Base-by-base conservation (phyloP, 1,284 basidiomycete species). In the Psilocybe mexicana region DNA sequence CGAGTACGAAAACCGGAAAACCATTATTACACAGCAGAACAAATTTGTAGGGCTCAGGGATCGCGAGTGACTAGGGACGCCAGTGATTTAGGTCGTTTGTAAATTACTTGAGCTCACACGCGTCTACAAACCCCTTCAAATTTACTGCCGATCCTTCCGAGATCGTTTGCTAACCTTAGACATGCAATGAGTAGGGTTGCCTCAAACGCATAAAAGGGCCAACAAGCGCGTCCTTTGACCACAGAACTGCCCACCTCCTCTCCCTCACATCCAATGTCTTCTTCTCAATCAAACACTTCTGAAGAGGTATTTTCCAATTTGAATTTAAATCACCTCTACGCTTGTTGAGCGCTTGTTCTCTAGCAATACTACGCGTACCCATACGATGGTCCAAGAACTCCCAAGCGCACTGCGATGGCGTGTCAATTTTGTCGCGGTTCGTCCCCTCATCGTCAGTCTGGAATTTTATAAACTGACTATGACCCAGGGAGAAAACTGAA, bases 341-440 rank as follows among this genome's bases (percentile, higher is more conserved):
- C 12, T 6, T n/a, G 3, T 43, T 44, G 11, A 52, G 11, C 12
- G 42, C 23, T 24, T n/a, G 26, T 36, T 5, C 30, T 33, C 2
- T 40, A 61, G 49, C 48, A 48, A 48, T 59, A 60, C 28, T 50
- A 52, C 10, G 30, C 33, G 25, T 49, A 43, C 26, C 56, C 52
- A 18, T 60, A 47, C 33, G 57, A 62, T 14, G 71, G 74, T 23
- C 76, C 75, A 33, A 74, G 80, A 65, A 76, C 76, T 23, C 79
- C 82, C 7, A 76, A 77, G 67, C 68, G 82, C 54, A 83, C 79
- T 0, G 74, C 79, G 1, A 84, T 85, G 81, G 83, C 83, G 23
- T 85, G 83, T 61, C 75, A 78, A 53, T 85, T 84, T 59, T 85
- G 83, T 66, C 72, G 83, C 68, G 79, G 82, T 80, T 65, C 60